Conservation (phyloP, 1,284 basidiomycete species). For the Puccinia polysora region DNA sequence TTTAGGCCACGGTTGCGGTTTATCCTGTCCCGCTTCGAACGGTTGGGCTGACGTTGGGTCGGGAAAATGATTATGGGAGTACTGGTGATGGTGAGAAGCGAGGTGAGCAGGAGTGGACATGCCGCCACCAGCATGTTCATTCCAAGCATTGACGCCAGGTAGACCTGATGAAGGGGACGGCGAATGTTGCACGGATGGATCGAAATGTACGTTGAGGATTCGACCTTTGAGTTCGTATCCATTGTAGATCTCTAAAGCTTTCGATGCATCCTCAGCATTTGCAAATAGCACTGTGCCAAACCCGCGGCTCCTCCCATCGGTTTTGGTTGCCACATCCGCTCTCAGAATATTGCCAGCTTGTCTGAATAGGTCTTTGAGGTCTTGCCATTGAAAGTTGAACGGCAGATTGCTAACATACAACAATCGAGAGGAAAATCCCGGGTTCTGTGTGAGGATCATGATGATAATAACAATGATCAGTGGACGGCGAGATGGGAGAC, state of each 20-base stretch:
- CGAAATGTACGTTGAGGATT: slow-evolving; percentile 20
- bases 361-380: slow-evolving; percentile 94
- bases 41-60: too few relatives aligned
- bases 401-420: slow-evolving; percentile 62
- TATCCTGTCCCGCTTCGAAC: too few relatives aligned
- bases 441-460: not conserved
- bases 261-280: slow-evolving; percentile 74
- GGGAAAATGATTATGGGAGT: too few relatives aligned
- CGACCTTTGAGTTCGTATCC: slow-evolving; percentile 46
- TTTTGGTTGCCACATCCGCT: slow-evolving; percentile 85
- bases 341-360: slow-evolving; percentile 89
- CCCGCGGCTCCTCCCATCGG: slow-evolving; percentile 84
- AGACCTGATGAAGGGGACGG: not conserved
- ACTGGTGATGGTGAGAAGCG: not conserved
- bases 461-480: not conserved
- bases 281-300: slow-evolving; percentile 93
- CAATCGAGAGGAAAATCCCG: not conserved
- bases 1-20: too few relatives aligned
- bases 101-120: not conserved
- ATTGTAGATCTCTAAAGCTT: slow-evolving; percentile 53
- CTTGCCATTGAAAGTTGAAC: slow-evolving; percentile 90
- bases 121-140: too few relatives aligned
- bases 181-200: not conserved
- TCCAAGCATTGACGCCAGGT: not conserved
- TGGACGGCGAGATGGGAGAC: too few relatives aligned